Base-by-base conservation (phyloP, 2,329 filamentous ascomycete genomes). In the Thyridium curvatum region DNA sequence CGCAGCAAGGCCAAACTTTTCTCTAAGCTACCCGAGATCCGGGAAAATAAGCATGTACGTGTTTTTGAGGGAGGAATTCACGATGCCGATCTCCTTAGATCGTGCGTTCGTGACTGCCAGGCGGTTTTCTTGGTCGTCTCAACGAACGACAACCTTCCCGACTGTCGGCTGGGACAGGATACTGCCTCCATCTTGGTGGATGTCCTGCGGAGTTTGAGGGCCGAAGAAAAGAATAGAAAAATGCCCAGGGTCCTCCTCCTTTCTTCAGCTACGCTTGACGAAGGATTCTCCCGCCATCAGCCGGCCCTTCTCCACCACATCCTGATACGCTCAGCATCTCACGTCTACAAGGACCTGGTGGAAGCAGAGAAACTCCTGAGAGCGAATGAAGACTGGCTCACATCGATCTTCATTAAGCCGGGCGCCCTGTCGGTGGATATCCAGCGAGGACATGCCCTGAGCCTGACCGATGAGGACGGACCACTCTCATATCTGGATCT, bases 131-230 rank as follows among this genome's bases (percentile, higher is more conserved):
- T 65, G 3, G 49, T 52, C 9, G 55, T 67, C 1, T 48, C 61
- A 2, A 64, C 54, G 21, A 67, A 65, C 42, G 61, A 67, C 52
- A 69, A 71, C 50, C 45, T 65, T 1, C 70, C 69, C 1, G 59
- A 60, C 9, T 62, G 54, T 35, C 51, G 50, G 14, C 41, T 71
- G 3, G 50, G 49, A 3, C 57, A 62, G 35, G 63, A 71, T 44
- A 52, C 49, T 3, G 56, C 62, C 1, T 15, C 40, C 3, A 44
- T 41, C 15, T 54, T 72, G 1, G 48, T 73, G 13, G 26, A 40
- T 0, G 65, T 64, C 0, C 49, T 69, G 3, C 34, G 60, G 36
- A 49, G 42, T 2, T 37, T 64, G 6, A 48, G 47, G 30, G 31
- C 41, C 1, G 28, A 44, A 8, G 16, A 35, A 2, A 13, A 13